Base-by-base conservation (phyloP, 1,284 basidiomycete genomes). In the Termitomyces sp. region DNA sequence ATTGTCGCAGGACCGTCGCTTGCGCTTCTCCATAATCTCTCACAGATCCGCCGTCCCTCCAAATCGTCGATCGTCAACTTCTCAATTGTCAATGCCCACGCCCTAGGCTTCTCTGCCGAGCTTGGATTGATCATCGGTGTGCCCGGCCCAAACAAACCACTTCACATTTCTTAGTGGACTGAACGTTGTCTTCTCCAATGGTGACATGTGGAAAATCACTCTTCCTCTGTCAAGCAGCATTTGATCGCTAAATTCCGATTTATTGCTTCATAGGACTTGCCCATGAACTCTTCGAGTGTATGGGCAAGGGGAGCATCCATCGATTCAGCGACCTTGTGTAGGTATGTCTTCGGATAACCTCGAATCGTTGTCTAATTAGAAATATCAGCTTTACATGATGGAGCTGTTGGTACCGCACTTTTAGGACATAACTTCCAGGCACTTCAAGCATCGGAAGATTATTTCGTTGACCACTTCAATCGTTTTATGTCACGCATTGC, bases 21-120 rank as follows among this genome's bases (percentile, higher is more conserved):
- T n/a, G 34, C 34, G 12, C 34, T 36, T 6, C 34, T 36, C 0
- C 34, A 13, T 0, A 36, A 36, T n/a, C 34, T 36, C 6, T 36
- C 34, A 17, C 83, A 90, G 64, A 90, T 93, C 72, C 88, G 93
- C 60, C 86, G 94, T 44, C 94, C 94, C 1, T 93, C 90, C 69
- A 98, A 98, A 74, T 91, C 89, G 15, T 88, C 90, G 56, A 96
- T 97, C 68, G 94, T 98, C 70, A 96, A 95, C 74, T 92, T 89
- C 45, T 88, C 84, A 58, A 94, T 94, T 67, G 83, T 89, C 0
- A 86, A 94, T 68, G 82, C 94, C 62, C 86, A 89, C 65, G 83
- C 87, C 47, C n/a, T n/a, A n/a, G n/a, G n/a, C n/a, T n/a, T n/a
- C n/a, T n/a, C n/a, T n/a, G n/a, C n/a, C n/a, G n/a, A n/a, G n/a